phyloP scores from a whole-genome alignment of 2,329 filamentous ascomycete genomes.

The Mariannaea elegans region DNA sequence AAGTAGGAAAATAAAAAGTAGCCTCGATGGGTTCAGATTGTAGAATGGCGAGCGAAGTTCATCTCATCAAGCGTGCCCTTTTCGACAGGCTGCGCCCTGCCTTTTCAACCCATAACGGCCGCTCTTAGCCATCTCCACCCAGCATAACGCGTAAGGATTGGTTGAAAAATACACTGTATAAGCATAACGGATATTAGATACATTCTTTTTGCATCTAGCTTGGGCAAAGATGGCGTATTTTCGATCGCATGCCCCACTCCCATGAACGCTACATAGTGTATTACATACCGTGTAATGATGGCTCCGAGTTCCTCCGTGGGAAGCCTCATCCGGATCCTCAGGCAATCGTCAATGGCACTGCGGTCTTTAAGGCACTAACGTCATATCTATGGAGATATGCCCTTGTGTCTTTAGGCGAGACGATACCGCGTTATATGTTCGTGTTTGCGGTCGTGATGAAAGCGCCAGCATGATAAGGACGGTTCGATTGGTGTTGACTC shows the following conservation, averaged over 20 bases:
- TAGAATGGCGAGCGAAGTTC: neutral
- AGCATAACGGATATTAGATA: slow-evolving; percentile 44
- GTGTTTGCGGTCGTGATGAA: no score
- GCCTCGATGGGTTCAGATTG: neutral
- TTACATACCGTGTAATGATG: slow-evolving; percentile 25
- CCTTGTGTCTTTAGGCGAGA: neutral
- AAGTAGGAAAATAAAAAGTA: neutral
- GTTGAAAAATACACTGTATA: slow-evolving; percentile 30
- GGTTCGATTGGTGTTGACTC: no score
- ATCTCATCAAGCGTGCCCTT: neutral
- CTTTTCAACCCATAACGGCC: slow-evolving; percentile 28
- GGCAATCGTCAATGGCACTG: no score
- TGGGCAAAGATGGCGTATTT: slow-evolving; percentile 14
- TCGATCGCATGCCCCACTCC: slow-evolving; percentile 9
- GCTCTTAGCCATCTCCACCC: slow-evolving; percentile 27
- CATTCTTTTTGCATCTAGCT: neutral
- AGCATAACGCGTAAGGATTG: slow-evolving; percentile 43
- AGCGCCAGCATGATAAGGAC: no score
- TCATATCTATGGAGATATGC: neutral
- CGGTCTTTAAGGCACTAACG: no score
- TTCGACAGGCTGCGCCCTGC: slow-evolving; percentile 1
- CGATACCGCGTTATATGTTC: no score
- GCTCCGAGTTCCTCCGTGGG: slow-evolving; percentile 20
- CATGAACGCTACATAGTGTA: slow-evolving; percentile 13
- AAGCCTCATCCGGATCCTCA: no score